A percentile compares a stretch with the other conserved stretches of the same genome.
Conservation (phyloP, 805 yeast species). For the Lachancea dasiensis region DNA sequence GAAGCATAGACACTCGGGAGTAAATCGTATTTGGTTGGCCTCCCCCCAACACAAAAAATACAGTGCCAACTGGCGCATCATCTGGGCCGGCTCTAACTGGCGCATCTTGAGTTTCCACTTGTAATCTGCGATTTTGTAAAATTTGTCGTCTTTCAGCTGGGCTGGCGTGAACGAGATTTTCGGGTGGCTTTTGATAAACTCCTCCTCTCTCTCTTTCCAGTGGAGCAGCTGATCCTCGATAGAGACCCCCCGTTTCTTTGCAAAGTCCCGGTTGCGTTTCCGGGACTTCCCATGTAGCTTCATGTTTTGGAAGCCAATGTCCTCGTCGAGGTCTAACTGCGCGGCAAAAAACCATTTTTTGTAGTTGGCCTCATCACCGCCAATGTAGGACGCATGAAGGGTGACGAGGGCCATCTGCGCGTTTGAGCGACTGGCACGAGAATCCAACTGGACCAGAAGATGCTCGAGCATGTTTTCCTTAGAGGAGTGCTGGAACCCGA, state of each 20-base stretch:
- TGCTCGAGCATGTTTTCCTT: conserved; percentile 76
- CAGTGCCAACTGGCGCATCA: conserved; percentile 61
- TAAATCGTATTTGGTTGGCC: conserved; percentile 75
- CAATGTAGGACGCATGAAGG: conserved; percentile 85
- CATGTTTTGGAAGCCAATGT: conserved; percentile 51
- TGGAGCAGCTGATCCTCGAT: conserved; percentile 33
- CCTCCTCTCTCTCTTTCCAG: conserved; percentile 43
- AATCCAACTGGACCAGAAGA: conserved; percentile 74
- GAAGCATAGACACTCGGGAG: conserved; percentile 85
- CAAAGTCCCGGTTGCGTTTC: conserved; percentile 38
- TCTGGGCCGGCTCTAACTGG: conserved; percentile 45
- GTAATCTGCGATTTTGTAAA: conserved; percentile 72
- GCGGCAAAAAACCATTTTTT: conserved; percentile 92
- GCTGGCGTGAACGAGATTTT: conserved; percentile 55
- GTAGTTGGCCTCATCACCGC: conserved; percentile 83
- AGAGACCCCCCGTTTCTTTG: conserved; percentile 36
- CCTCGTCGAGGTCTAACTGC: conserved; percentile 69
- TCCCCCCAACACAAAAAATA: conserved; percentile 86
- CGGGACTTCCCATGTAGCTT: conserved; percentile 44
- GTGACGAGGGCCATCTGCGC: conserved; percentile 67
- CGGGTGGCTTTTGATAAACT: conserved; percentile 43
- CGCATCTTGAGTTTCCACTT: conserved; percentile 70
- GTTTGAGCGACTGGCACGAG: conserved; percentile 74
- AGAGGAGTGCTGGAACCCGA: conserved; percentile 83
- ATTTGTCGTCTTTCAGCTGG: conserved; percentile 61